Evolutionary conservation across 441 rosid species (phyloP).

Genomic region (Populus tomentosa): DNA sequence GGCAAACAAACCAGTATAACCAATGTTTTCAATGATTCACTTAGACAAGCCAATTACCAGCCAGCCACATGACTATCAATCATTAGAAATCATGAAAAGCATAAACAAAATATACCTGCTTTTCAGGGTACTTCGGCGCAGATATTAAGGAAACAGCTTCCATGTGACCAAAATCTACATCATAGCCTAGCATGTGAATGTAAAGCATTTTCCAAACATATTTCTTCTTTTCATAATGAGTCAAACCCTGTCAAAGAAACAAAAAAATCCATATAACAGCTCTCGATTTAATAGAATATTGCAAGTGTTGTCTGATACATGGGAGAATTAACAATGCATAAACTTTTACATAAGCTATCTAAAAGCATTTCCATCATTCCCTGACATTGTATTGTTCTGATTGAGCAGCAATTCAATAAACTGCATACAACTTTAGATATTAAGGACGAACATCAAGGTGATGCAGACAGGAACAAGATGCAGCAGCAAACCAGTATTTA

Average conservation of each 20-base stretch:
- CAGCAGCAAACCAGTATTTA: neutral
- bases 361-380: neutral
- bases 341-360: neutral
- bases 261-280: slow-evolving; percentile 12
- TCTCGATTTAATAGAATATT: neutral
- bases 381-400: neutral
- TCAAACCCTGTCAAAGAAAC: slow-evolving; percentile 58
- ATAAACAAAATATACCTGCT: slow-evolving; percentile 54
- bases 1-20: neutral
- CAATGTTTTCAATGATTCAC: neutral
- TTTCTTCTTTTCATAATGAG: slow-evolving; percentile 96
- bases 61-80: neutral
- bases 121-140: slow-evolving; percentile 98
- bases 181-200: slow-evolving; percentile 94
- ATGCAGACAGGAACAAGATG: neutral
- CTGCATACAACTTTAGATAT: neutral
- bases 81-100: neutral
- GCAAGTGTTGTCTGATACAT: neutral
- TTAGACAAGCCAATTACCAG: neutral
- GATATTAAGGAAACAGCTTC: slow-evolving; percentile 99
- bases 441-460: neutral
- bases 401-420: neutral
- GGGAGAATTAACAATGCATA: neutral
- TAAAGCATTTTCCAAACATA: slow-evolving; percentile 99
- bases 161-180: slow-evolving; percentile 99